Evolutionary conservation across 129 eudicot genomes (phyloP), one percentile per base, ranked within the genome.

Genomic region (Arctium minus): DNA sequence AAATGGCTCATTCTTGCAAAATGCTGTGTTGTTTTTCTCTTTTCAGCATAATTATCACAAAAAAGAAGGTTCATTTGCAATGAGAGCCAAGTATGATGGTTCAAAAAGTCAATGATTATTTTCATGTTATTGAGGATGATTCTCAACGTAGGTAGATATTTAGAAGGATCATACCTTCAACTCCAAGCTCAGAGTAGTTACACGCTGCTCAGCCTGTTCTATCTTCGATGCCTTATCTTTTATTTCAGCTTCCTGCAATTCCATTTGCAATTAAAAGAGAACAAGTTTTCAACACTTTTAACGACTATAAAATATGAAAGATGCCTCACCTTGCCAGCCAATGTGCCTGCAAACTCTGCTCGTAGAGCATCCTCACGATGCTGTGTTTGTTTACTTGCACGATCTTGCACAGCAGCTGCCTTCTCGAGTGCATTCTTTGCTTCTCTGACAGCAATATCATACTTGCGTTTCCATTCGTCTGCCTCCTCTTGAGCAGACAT

Each of bases 401-500:
- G 91, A 22, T 96, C 98, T 82, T 92, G 98, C 36, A 93, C 91
- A 80, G 83, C 82, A 81, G 98, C 97, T 73, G 97, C 99, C 80
- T 96, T 96, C 86, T 92, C 98, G 13, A 96, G 90, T 8, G 99
- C 99, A 82, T 74, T 86, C 79, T 96, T 96, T 3, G 94, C 91
- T 87, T 96, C 96, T 77, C 87, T 88, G 17, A 87, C 96, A 70
- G 99, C 99, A 73, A 93, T 74, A 53, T 93, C 96, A 76, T 90
- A 96, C 88, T 93, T 96, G 7, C 99, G 91, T 82, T 92, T 93
- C 99, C 99, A 96, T 86, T 96, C 99, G 70, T 74, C 92, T 2
- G 99, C 99, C 87, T 93, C 99, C 77, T 88, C 99, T 81, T 90
- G 94, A 73, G 98, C 98, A 71, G 99, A 92, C 53, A 87, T 86